Base-by-base conservation (phyloP, 768 basidiomycete species). In the Podaxis sp. region DNA sequence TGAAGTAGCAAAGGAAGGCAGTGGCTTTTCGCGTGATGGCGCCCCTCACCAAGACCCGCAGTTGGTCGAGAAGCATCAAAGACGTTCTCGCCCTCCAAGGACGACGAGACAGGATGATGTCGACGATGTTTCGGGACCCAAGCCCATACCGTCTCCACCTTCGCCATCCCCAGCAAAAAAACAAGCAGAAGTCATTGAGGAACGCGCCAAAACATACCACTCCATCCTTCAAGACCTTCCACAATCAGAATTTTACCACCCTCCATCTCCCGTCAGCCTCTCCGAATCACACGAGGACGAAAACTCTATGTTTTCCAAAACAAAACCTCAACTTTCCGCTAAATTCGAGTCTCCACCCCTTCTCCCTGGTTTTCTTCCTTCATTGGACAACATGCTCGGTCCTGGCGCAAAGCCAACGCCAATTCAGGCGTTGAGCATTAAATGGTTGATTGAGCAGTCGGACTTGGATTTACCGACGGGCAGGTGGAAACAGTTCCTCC, bases 351-450 rank as follows among this genome's bases (percentile, higher is more conserved):
- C 89, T 0, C 89, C 91, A 7, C 85, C 89, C 0, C 76, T 95
- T 13, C 75, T 89, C 61, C 81, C 83, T 0, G 88, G 87, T 5
- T 76, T 95, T 23, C 66, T 87, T 13, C 71, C 78, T 14, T 84
- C 83, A 40, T 67, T 94, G 7, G 72, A 76, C 6, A 82, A 85
- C 25, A 70, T 82, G 1, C 76, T 93, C 6, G 90, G 89, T 2
- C 73, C 73, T 5, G 65, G 77, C 27, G 81, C 84, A 0, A 68
- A 53, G 6, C 91, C 93, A 2, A 93, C 91, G 0, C 82, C 87
- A 0, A 93, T 95, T n/a, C 92, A 94, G 69, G 79, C 84, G 0
- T 76, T 93, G 50, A 83, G 89, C 21, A 67, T 93, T 18, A 84
- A 88, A 63, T 85, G 87, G 73, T 71, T 92, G 16, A 70, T 91